Conservation (phyloP, 306 rosid species). For the Ceratonia siliqua region DNA sequence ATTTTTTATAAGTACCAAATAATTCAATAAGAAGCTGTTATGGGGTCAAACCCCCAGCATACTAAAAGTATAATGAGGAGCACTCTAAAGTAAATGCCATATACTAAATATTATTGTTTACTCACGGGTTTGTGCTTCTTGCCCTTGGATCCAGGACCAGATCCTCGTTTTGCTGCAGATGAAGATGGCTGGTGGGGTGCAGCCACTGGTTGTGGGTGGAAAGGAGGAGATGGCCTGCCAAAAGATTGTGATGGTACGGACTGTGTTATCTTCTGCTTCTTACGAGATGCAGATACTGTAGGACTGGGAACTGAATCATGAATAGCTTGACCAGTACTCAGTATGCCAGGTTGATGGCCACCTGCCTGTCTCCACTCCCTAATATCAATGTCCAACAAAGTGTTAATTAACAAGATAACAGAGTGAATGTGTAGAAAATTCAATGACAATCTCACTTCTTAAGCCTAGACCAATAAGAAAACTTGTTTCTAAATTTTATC, state of each 20-base stretch:
- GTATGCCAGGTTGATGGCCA: constrained; percentile 71
- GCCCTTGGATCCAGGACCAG: constrained; percentile 72
- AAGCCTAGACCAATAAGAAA: constrained; percentile 31
- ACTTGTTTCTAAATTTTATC: constrained; percentile 35
- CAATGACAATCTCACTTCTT: constrained; percentile 24
- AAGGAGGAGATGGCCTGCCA: constrained; percentile 75
- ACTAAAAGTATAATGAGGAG: not conserved
- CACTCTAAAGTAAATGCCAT: not conserved
- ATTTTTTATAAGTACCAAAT: not conserved
- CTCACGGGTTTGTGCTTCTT: constrained; percentile 92
- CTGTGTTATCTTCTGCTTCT: constrained; percentile 74
- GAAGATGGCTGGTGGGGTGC: constrained; percentile 88
- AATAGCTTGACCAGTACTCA: constrained; percentile 59
- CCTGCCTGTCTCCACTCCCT: constrained; percentile 98
- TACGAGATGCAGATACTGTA: constrained; percentile 84
- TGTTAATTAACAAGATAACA: constrained; percentile 39
- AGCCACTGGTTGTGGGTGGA: constrained; percentile 66
- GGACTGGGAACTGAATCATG: constrained; percentile 90
- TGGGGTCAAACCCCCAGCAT: not conserved
- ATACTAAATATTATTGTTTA: constrained; percentile 15
- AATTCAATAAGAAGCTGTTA: not conserved
- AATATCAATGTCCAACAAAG: constrained; percentile 39
- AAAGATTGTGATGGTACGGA: constrained; percentile 75
- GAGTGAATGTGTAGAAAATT: constrained; percentile 3
- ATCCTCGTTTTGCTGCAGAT: constrained; percentile 76